Base-by-base conservation (phyloP, 1,139 yeast genomes). In the Casaregolazyma lundiana region DNA sequence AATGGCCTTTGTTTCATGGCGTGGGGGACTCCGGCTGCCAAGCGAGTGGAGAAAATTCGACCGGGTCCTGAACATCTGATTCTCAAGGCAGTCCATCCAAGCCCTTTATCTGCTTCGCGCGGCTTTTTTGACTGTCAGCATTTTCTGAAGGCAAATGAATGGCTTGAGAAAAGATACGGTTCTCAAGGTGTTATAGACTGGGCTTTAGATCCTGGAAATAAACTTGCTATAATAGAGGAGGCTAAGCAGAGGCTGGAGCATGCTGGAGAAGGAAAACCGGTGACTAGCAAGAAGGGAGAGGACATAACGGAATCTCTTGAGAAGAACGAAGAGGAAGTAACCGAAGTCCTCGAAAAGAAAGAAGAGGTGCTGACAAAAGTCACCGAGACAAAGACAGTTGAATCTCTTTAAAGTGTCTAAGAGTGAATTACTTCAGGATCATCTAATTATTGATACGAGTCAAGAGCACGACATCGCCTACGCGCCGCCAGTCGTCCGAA, bases 21-120 rank as follows among this genome's bases (percentile, higher is more conserved):
- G 0, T 94, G 99, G 99, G 99, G 99, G 0, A 69, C 78, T 6
- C 96, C 97, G 2, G 98, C 98, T 0, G 89, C 83, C 45, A 83
- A 79, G 51, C 70, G 95, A 34, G 75, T 88, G 1, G 73, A 71
- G 38, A 69, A 68, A 50, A 60, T 64, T 44, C 61, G 53, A 11
- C 74, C 68, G 22, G 35, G 37, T 2, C 15, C 39, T 2, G 24
- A 26, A n/a, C 71, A 76, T 47, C 53, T 60, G 19, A 78, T 87
- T 0, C 67, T 92, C 39, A 75, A 75, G 52, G 75, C 90, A 0
- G 97, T 88, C 1, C 99, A 94, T 66, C 99, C 99, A 0, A 85
- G 95, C 35, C 98, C 99, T 1, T 69, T 92, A 47, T 84, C 95
- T 53, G 98, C 98, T 0, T 73, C 80, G 22, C 71, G 95, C 46